Evolutionary conservation across 2,329 filamentous ascomycete genomes (phyloP).

Genomic region (Ceratocystis colombiana): DNA sequence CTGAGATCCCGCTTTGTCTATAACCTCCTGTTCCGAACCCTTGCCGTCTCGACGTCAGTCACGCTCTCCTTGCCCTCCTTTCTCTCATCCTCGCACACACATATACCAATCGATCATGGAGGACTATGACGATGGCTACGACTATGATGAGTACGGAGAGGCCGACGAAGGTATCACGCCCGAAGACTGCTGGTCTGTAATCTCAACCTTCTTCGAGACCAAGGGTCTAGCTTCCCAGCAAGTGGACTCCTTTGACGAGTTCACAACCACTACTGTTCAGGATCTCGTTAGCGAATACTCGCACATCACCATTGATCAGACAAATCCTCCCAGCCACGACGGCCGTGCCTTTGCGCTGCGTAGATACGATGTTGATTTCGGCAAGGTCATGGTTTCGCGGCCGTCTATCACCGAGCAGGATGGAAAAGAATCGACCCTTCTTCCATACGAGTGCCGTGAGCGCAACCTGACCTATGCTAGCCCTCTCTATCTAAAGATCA

Average conservation of each 20-base stretch:
- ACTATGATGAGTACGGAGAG: slow-evolving; percentile 62
- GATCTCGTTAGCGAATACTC: slow-evolving; percentile 89
- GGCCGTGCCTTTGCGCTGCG: slow-evolving; percentile 75
- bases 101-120: slow-evolving; percentile 38
- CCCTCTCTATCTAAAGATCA: slow-evolving; percentile 81
- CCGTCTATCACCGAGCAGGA: slow-evolving; percentile 91
- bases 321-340: slow-evolving; percentile 63
- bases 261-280: slow-evolving; percentile 87
- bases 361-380: slow-evolving; percentile 91
- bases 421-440: slow-evolving; percentile 71
- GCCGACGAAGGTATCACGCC: slow-evolving; percentile 69
- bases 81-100: slow-evolving; percentile 26
- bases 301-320: slow-evolving; percentile 85
- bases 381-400: slow-evolving; percentile 75
- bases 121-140: slow-evolving; percentile 47
- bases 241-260: slow-evolving; percentile 96
- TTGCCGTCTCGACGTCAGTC: background rate
- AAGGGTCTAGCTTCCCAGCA: slow-evolving; percentile 97
- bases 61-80: background rate
- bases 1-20: background rate
- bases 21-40: background rate
- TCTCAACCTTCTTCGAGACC: slow-evolving; percentile 89
- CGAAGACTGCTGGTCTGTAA: slow-evolving; percentile 97
- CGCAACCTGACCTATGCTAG: slow-evolving; percentile 93
- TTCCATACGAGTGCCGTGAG: slow-evolving; percentile 89